A percentile compares a stretch with the other conserved stretches of the same genome.
These are phyloP conservation scores for Lactarius vividus DNA, from an alignment of 768 basidiomycete species.

Conservation along the genomic window DNA sequence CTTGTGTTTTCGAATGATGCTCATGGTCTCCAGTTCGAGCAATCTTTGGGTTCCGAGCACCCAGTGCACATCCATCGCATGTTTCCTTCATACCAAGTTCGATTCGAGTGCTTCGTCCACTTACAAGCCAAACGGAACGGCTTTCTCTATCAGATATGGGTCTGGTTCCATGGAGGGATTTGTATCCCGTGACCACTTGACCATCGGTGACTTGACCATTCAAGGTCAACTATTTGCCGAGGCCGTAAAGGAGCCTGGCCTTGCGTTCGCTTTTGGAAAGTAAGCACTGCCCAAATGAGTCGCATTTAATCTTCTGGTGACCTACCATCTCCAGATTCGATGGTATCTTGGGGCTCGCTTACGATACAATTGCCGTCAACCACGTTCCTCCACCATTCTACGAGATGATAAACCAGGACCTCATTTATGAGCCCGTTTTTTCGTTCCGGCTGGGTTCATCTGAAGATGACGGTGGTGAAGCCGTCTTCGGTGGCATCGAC, in stretches of 20 bases:
- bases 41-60: slow-evolving; percentile 93
- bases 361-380: slow-evolving; percentile 95
- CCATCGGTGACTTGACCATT: slow-evolving; percentile 81
- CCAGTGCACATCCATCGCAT: slow-evolving; percentile 83
- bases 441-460: slow-evolving; percentile 90
- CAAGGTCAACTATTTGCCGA: slow-evolving; percentile 86
- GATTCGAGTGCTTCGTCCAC: slow-evolving; percentile 75
- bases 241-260: slow-evolving; percentile 92
- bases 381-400: slow-evolving; percentile 93
- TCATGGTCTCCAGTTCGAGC: slow-evolving; percentile 56
- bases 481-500: slow-evolving; percentile 90
- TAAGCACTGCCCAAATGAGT: slow-evolving; percentile 40
- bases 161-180: slow-evolving; percentile 97
- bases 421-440: slow-evolving; percentile 86
- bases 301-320: background rate
- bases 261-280: slow-evolving; percentile 97
- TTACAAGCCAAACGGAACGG: slow-evolving; percentile 85
- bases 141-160: slow-evolving; percentile 91
- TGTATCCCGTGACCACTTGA: slow-evolving; percentile 78
- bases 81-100: slow-evolving; percentile 94
- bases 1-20: background rate
- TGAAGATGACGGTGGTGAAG: slow-evolving; percentile 87
- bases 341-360: slow-evolving; percentile 91
- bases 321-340: slow-evolving; percentile 63
- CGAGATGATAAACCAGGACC: slow-evolving; percentile 77